Base-by-base conservation (phyloP, 2,329 filamentous ascomycete genomes). In the Botrytis fabae region DNA sequence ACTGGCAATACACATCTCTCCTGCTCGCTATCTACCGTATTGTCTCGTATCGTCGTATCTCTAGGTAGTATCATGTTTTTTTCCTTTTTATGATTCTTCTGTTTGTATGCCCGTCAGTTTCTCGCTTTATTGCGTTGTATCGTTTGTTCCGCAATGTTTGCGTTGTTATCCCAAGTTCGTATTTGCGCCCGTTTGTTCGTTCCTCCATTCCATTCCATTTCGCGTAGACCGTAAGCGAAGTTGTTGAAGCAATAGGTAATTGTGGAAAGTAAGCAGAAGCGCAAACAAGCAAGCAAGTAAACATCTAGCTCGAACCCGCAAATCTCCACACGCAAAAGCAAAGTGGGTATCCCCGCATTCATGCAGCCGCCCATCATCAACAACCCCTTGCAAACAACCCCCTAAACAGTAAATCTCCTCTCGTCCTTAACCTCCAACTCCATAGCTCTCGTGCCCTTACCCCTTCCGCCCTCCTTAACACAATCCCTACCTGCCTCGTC, bases 1-100 rank as follows among this genome's bases (percentile, higher is more conserved):
- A 57, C 48, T 54, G 42, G 64, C 64, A 42, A 68, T 68, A 57
- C 64, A 68, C 64, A 68, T 68, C 64, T 68, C 35, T 57, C 35
- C 6, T 35, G 54, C 25, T 63, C 48, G 54, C 25, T 63, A 44
- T 57, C 48, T 68, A 42, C 16, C 16, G 64, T 54, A 42, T 68
- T 32, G 64, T n/a, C 4, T 54, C 48, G 51, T 57, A 28, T 32
- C 51, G 51, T 28, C n/a, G 35, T 42, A 57, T 57, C 35, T 54
- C 28, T 57, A 54, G n/a, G n/a, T 54, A 57, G 18, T 57, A 40
- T 68, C 40, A 18, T 68, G 25, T 42, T 18, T 14, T 57, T 38
- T 8, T 38, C 8, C n/a, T 14, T 57, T 25, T 16, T 48, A 54
- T 66, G 32, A 68, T 68, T 25, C 64, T 12, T 54, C 35, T 22